Base-by-base conservation (phyloP, 441 rosid species). In the Eruca vesicaria region DNA sequence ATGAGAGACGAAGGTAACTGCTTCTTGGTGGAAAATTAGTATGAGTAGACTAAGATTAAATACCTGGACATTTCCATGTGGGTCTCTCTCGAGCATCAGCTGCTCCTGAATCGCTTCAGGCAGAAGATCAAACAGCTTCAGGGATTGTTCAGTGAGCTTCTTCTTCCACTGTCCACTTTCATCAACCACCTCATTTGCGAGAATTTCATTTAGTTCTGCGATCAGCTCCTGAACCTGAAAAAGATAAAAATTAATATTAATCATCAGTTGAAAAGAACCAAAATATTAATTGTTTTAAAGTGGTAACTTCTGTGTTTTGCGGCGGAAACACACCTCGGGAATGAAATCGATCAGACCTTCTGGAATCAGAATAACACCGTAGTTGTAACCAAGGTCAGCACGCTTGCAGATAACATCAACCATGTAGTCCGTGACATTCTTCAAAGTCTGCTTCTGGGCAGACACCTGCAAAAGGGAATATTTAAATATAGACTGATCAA, bases 1-100 rank as follows among this genome's bases (percentile, higher is more conserved):
- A 28, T 18, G 52, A 29, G 10, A 28, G 36, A 26, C 41, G 32
- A 20, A 56, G 53, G 29, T 57, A 11, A 8, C 57, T 23, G 11
- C 14, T 1, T 57, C 53, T 31, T 18, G 11, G 53, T 60, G 43
- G 11, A 19, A 59, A 1, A 12, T 57, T 5, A 61, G 63, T 79
- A 60, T 1, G 48, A 57, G 76, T 21, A 52, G 14, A 18, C 71
- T 2, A 29, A 29, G 64, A 53, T 72, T 52, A 83, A 21, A 35
- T 78, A 91, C 99, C 98, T 96, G 99, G 78, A 96, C 99, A 82
- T 96, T 96, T 84, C 98, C 99, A 73, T 96, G 99, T 36, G 99
- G 99, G 81, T 96, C 99, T 82, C 99, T 89, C 83, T 96, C 99
- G 62, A 96, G 97, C 94, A 96, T 84, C 87, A 96, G 79, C 75